A percentile compares a stretch with the other conserved stretches of the same genome.
These are phyloP conservation scores for Trypanosoma cruzi DNA, from an alignment of 208 protist genomes.

Conservation along the genomic window DNA sequence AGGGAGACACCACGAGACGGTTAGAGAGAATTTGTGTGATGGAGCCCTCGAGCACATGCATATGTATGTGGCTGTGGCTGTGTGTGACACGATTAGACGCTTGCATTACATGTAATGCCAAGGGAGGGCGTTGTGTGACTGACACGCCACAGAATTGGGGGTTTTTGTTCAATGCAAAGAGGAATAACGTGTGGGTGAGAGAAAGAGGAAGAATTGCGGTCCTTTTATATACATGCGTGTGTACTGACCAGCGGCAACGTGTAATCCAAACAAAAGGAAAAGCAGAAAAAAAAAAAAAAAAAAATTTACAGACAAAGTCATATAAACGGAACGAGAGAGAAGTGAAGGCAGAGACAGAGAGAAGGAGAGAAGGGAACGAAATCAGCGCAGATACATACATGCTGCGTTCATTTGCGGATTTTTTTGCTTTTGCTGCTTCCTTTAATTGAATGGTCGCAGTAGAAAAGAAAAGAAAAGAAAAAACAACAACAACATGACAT, in stretches of 20 bases:
- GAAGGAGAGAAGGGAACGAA: not conserved
- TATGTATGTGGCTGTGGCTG: not conserved
- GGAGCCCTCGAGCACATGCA: not conserved
- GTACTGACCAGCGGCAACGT: not conserved
- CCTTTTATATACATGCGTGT: not conserved
- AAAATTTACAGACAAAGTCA: not conserved
- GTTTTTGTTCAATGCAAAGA: too few species aligned
- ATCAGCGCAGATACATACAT: conserved; percentile 1
- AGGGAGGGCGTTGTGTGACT: not conserved
- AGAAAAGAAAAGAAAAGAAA: not conserved
- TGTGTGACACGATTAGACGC: not conserved
- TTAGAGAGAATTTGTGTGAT: not conserved
- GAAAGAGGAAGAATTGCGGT: not conserved
- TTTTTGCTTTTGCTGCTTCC: not conserved
- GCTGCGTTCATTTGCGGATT: too few species aligned
- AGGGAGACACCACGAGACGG: not conserved
- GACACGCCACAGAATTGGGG: not conserved
- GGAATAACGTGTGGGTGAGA: not conserved
- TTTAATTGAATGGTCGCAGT: not conserved
- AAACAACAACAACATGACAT: not conserved
- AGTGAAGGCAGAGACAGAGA: not conserved
- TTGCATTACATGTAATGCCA: not conserved
- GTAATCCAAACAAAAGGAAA: not conserved
- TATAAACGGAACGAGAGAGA: not conserved
- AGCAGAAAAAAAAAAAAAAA: not conserved